phyloP scores from a whole-genome alignment of 768 basidiomycete species.

The Lactarius pseudohatsudake region DNA sequence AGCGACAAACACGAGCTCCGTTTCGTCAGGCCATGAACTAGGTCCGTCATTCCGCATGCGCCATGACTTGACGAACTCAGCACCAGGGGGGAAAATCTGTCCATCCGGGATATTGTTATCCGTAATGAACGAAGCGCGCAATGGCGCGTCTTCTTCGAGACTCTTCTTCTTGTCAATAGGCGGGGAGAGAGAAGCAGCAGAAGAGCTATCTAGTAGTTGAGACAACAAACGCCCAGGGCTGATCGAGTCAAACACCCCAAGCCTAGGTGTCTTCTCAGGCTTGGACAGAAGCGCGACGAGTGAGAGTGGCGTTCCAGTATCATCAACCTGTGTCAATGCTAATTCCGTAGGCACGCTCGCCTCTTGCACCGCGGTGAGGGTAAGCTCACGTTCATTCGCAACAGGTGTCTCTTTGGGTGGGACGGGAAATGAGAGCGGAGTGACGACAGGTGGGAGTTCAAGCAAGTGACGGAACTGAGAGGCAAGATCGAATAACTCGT shows the following conservation, averaged over 20 bases:
- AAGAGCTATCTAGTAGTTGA: slow-evolving; percentile 23
- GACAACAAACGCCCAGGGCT: slow-evolving; percentile 25
- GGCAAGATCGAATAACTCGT: slow-evolving; percentile 29
- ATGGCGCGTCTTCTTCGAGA: slow-evolving; percentile 25
- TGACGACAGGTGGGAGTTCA: slow-evolving; percentile 25
- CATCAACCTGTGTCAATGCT: slow-evolving; percentile 21
- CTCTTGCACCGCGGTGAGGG: slow-evolving; percentile 1
- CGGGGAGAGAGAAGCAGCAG: slow-evolving; percentile 8
- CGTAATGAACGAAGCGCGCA: slow-evolving; percentile 58
- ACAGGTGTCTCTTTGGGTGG: neutral
- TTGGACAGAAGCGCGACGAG: slow-evolving; percentile 24
- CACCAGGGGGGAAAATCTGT: slow-evolving; percentile 76
- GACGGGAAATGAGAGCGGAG: slow-evolving; percentile 11
- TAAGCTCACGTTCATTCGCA: slow-evolving; percentile 5
- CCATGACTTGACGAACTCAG: slow-evolving; percentile 87
- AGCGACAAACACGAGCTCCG: slow-evolving; percentile 67
- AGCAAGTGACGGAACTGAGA: slow-evolving; percentile 30
- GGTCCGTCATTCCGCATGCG: slow-evolving; percentile 64
- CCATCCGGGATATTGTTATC: slow-evolving; percentile 76
- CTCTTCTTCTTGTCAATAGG: slow-evolving; percentile 13
- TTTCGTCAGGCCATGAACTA: slow-evolving; percentile 64
- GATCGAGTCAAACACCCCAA: slow-evolving; percentile 16
- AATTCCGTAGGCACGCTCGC: slow-evolving; percentile 21
- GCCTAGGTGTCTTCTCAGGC: slow-evolving; percentile 19
- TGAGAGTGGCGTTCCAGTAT: slow-evolving; percentile 12